Percentiles rank a stretch among this genome's conserved stretches.
phyloP scores from a whole-genome alignment of 2,329 filamentous ascomycete genomes.

The Gaeumannomyces sp. region DNA sequence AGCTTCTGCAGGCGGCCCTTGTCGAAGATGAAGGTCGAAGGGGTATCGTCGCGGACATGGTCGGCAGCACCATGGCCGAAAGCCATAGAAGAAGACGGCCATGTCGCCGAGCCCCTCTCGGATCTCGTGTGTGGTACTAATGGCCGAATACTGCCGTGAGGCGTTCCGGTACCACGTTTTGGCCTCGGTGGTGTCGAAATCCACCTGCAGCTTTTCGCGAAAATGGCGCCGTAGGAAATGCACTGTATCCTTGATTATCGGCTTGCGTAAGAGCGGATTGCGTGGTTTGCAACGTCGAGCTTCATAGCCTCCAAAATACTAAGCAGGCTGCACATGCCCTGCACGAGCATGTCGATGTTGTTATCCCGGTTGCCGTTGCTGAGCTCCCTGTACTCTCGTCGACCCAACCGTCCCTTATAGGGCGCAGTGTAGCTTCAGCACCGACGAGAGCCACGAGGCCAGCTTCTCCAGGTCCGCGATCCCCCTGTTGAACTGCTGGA shows the following conservation, averaged over 20 bases:
- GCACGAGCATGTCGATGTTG: slow-evolving; percentile 65
- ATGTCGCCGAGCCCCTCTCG: slow-evolving; percentile 49
- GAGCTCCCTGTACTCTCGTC: slow-evolving; percentile 77
- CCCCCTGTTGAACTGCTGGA: slow-evolving; percentile 86
- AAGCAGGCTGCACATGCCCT: slow-evolving; percentile 73
- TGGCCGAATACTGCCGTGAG: slow-evolving; percentile 11
- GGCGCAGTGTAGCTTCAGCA: slow-evolving; percentile 91
- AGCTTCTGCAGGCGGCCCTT: slow-evolving; percentile 58
- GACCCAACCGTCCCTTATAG: slow-evolving; percentile 87
- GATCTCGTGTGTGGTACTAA: not conserved
- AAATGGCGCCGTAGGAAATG: slow-evolving; percentile 89
- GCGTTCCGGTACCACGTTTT: slow-evolving; percentile 61
- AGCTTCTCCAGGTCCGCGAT: slow-evolving; percentile 79
- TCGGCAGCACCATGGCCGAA: slow-evolving; percentile 49
- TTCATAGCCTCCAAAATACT: slow-evolving; percentile 94
- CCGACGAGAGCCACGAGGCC: slow-evolving; percentile 72
- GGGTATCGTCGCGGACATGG: slow-evolving; percentile 41
- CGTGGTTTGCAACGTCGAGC: slow-evolving; percentile 93
- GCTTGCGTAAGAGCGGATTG: slow-evolving; percentile 81
- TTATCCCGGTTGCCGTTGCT: slow-evolving; percentile 66
- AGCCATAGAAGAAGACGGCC: slow-evolving; percentile 55
- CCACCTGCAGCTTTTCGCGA: slow-evolving; percentile 63
- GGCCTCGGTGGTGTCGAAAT: slow-evolving; percentile 48
- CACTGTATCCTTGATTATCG: slow-evolving; percentile 83
- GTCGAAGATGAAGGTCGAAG: slow-evolving; percentile 58